Evolutionary conservation across 1,284 basidiomycete genomes (phyloP), one percentile per base, ranked within the genome.

Genomic region (Pyrrhoderma noxium): DNA sequence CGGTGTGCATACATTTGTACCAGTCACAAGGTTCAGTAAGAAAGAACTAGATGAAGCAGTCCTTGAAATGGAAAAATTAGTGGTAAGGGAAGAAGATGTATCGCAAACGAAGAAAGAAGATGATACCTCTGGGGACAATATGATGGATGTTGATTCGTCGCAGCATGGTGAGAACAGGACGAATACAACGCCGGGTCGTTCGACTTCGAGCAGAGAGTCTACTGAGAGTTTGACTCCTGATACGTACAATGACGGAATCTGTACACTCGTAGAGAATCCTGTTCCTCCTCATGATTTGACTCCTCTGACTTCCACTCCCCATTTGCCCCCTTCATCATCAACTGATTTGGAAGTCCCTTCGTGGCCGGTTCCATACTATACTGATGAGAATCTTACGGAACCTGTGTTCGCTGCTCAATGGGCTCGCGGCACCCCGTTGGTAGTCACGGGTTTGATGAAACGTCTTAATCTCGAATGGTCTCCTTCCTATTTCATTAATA

Each of bases 391-490:
- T 16, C 72, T 91, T 18, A 76, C 77, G 7, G 77, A 82, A 25
- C 70, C 74, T 1, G 61, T 71, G 7, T 93, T 93, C 67, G 77
- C 79, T 48, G 62, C 68, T 7, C 65, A 92, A 2, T 94, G 92
- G 92, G 64, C 66, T 2, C 68, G 68, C 21, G 90, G 91, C 18
- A 73, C 83, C 36, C 88, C 92, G 0, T 64, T 95, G 11, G 78
- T 94, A 16, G 85, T 93, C 40, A 81, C 79, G 25, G 79, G 75
- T 25, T 65, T 89, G 3, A 65, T 77, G 45, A 60, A 71, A 21
- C 77, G 79, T 57, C 83, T 92, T 66, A 71, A 76, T 56, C 65
- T 83, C 52, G 61, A 74, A 47, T 97, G 93, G 93, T 82, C 76
- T 1, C 93, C 94, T 0, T 77, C 85, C 45, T 85, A 82, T 60